A percentile compares a stretch with the other conserved stretches of the same genome.
These are phyloP conservation scores for Fusarium subglutinans DNA, from an alignment of 2,329 filamentous ascomycete species.

Conservation along the genomic window DNA sequence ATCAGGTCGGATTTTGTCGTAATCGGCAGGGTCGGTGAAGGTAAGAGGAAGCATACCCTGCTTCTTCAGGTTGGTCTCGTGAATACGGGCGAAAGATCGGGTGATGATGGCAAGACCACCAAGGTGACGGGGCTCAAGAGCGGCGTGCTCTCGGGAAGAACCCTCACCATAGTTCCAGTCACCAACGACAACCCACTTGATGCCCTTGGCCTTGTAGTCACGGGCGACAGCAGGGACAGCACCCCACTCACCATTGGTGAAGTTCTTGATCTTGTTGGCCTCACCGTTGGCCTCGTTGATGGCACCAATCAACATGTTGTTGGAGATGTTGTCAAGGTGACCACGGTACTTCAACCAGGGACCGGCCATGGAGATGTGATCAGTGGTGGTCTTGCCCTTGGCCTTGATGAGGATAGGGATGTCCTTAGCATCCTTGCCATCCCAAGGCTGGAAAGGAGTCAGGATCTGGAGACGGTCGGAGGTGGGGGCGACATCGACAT, in stretches of 20 bases:
- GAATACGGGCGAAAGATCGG: constrained; percentile 96
- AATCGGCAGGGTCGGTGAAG: constrained; percentile 93
- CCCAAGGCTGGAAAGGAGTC: constrained; percentile 85
- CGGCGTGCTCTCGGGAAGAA: constrained; percentile 96
- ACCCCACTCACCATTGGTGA: constrained; percentile 82
- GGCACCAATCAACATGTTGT: constrained; percentile 99
- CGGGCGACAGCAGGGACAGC: constrained; percentile 93
- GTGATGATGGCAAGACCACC: constrained; percentile 97
- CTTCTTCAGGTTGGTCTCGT: constrained; percentile 99
- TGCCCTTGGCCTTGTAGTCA: constrained; percentile 97
- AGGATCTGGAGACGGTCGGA: constrained; percentile 96
- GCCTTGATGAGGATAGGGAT: constrained; percentile 97
- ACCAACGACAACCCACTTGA: constrained; percentile 97
- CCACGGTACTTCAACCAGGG: constrained; percentile 99
- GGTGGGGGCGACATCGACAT: constrained; percentile 83
- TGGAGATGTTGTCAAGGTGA: constrained; percentile 99
- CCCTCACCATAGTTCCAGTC: constrained; percentile 99
- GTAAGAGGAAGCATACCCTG: constrained; percentile 99
- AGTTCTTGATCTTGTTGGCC: constrained; percentile 97
- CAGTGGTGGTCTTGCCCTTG: constrained; percentile 96
- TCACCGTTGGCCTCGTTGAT: constrained; percentile 96
- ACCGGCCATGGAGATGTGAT: constrained; percentile 96
- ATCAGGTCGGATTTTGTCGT: constrained; percentile 94
- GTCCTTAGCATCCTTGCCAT: constrained; percentile 87
- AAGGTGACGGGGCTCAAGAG: constrained; percentile 95